Base-by-base conservation (phyloP, 2,329 filamentous ascomycete genomes). In the Penicillium sp. region DNA sequence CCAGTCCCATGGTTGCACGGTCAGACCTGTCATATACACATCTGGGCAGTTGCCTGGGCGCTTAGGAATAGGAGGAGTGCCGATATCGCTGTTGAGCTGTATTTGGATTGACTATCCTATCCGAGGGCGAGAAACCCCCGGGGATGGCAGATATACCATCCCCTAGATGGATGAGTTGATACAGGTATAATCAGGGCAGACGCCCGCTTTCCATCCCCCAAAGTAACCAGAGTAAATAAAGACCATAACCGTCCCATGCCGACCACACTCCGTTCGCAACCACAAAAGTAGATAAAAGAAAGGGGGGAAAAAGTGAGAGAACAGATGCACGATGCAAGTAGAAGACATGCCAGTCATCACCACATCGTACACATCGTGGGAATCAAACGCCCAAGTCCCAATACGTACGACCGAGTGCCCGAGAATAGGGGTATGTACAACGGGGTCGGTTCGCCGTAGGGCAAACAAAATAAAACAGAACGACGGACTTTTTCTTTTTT, bases 401-500 rank as follows among this genome's bases (percentile, higher is more conserved):
- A 10, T 55, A 64, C 65, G 50, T 55, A 62, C 65, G 55, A 63
- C 60, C 61, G 57, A 59, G 31, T 49, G 48, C 62, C 63, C 60
- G 58, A 62, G 58, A 57, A 60, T 58, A 44, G 38, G 55, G 57
- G 55, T 65, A 65, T 63, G 53, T 64, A 65, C 62, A 65, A 62
- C 63, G 53, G 64, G 58, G 57, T 68, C 60, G 55, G 59, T 3
- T 65, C 63, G 60, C 55, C 62, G 61, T 60, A 59, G 62, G 63
- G 59, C 64, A 69, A 61, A 60, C 53, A 58, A 55, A 51, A 27
- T 27, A 27, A 55, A 57, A 44, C 62, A 63, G 60, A 65, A 64
- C 62, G 62, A 68, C 60, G 62, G 63, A 62, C 64, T 65, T 70
- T 70, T 70, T 70, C 58, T 60, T 65, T 68, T 70, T 60, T 63